Evolutionary conservation across 2,329 filamentous ascomycete species (phyloP).

Genomic region (Colletotrichum karsti): DNA sequence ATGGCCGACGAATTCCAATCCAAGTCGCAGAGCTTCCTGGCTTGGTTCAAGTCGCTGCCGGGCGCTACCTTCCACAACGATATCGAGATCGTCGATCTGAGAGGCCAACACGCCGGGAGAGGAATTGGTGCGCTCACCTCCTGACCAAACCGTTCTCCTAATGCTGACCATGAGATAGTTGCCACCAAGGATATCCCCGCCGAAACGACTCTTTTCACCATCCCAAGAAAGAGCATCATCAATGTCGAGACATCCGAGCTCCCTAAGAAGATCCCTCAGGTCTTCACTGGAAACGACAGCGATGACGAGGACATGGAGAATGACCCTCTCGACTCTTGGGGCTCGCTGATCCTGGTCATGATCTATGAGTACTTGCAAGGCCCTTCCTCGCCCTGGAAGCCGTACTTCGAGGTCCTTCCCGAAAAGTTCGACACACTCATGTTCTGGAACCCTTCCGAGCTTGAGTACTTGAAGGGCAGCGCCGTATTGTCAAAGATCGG

Average conservation of each 20-base stretch:
- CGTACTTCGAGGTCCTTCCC: conserved; percentile 82
- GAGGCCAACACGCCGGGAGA: conserved; percentile 58
- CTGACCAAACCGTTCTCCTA: neutral
- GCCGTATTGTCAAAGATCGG: conserved; percentile 82
- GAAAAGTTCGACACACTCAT: conserved; percentile 82
- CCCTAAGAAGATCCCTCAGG: conserved; percentile 60
- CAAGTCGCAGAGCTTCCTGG: conserved; percentile 55
- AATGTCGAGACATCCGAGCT: conserved; percentile 77
- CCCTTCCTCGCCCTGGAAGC: conserved; percentile 73
- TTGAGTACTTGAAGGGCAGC: conserved; percentile 79
- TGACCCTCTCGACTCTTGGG: conserved; percentile 62
- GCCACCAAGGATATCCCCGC: conserved; percentile 74
- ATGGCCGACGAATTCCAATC: conserved; percentile 50
- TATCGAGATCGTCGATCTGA: conserved; percentile 61
- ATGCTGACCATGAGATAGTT: conserved; percentile 56
- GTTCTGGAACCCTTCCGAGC: conserved; percentile 82
- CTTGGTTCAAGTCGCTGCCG: conserved; percentile 62
- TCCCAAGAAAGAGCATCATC: conserved; percentile 77
- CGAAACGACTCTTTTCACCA: conserved; percentile 82
- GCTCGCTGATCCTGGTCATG: conserved; percentile 76
- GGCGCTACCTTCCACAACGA: conserved; percentile 62
- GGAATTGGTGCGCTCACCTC: conserved; percentile 56
- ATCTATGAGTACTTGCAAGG: conserved; percentile 76
- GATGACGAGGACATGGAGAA: conserved; percentile 40
- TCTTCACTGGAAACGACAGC: conserved; percentile 53